Base-by-base conservation (phyloP, 352 stramenopile genomes). In the Aphanomyces stellatus region DNA sequence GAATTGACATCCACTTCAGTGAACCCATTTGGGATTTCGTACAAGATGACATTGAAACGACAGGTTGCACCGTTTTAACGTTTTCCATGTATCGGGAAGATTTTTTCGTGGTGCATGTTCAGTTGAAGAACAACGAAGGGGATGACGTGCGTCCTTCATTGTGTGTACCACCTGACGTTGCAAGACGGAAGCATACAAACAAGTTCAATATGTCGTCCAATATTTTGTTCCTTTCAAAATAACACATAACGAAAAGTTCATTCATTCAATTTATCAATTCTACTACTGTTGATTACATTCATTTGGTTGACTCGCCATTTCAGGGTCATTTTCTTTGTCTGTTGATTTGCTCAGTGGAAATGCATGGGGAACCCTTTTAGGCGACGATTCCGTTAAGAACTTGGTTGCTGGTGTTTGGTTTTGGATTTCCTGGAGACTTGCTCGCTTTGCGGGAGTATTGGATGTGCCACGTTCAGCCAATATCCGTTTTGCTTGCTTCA, bases 1-100 rank as follows among this genome's bases (percentile, higher is more conserved):
- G 72, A 17, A 33, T 88, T n/a, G 66, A 83, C 24, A 76, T 91
- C 40, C 79, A 91, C 65, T 91, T 91, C 69, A 90, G 81, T 56
- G 81, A 88, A 55, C 51, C 78, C 2, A 73, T 91, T 19, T 67
- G 70, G 22, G 80, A 86, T 22, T 87, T 90, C 63, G 85, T 85
- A 17, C 19, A 73, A 24, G 78, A 88, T 17, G 82, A 91, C 72
- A 34, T 91, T 2, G 56, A 63, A 5, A 30, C 62, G 19, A 48
- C 64, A 0, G 72, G 71, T 34, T 82, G 76, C 56, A 53, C 43
- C 2, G 63, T 89, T 37, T 53, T 62, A 19, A 53, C 33, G 22
- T 80, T 88, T 48, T 72, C 64, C 10, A 76, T 77, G 65, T 67
- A 88, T 28, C 74, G 73, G 17, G 25, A 25, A 22, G 81, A 88